These are phyloP conservation scores for Candida arabinofermentans DNA, from an alignment of 805 yeast genomes.

Conservation along the genomic window DNA sequence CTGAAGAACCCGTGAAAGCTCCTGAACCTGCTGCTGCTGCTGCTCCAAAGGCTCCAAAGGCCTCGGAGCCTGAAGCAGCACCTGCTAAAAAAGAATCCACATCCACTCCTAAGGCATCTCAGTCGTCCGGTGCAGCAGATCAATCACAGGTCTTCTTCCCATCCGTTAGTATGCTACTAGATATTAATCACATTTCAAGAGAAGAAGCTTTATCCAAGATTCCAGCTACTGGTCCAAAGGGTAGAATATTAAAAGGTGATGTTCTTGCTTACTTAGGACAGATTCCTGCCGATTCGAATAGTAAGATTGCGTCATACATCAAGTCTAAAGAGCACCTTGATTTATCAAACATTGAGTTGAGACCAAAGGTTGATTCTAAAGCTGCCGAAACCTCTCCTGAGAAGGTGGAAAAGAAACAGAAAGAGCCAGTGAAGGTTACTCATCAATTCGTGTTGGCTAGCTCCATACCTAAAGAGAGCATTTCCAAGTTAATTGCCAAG, in stretches of 20 bases:
- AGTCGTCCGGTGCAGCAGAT: constrained; percentile 44
- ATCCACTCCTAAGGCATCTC: neutral
- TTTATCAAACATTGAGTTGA: constrained; percentile 58
- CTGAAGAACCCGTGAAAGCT: constrained; percentile 25
- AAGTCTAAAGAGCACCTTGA: constrained; percentile 61
- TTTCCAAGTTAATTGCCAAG: constrained; percentile 33
- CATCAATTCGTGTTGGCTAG: constrained; percentile 30
- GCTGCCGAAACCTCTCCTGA: constrained; percentile 6
- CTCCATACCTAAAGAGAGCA: constrained; percentile 28
- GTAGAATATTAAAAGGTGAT: constrained; percentile 87
- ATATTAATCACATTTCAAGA: constrained; percentile 54
- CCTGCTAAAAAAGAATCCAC: constrained; percentile 19
- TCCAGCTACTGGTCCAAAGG: constrained; percentile 84
- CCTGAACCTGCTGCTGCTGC: constrained; percentile 18
- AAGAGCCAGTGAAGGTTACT: constrained; percentile 32
- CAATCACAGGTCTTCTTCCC: constrained; percentile 69
- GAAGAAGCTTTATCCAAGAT: constrained; percentile 71
- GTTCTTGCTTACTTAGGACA: constrained; percentile 79
- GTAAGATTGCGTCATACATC: constrained; percentile 51
- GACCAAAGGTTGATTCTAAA: constrained; percentile 15
- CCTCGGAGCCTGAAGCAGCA: constrained; percentile 12
- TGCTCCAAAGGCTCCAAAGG: constrained; percentile 14
- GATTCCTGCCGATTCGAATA: constrained; percentile 54
- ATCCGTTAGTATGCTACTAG: constrained; percentile 67
- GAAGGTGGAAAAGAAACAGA: constrained; percentile 24